phyloP scores from a whole-genome alignment of 2,329 filamentous ascomycete genomes.

The Ustilaginoidea virens region DNA sequence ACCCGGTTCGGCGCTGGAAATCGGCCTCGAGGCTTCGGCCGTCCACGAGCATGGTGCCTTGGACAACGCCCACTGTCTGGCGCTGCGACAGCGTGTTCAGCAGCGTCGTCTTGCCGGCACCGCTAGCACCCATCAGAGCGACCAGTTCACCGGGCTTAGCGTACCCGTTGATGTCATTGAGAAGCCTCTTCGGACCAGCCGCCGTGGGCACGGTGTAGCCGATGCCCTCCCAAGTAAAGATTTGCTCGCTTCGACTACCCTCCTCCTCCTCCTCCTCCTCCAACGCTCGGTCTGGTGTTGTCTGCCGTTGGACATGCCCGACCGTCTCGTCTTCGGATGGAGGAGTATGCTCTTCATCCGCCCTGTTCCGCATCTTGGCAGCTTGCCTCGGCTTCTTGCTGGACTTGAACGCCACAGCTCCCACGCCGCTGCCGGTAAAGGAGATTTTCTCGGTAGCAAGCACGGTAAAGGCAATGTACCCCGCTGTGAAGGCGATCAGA shows the following conservation, averaged over 20 bases:
- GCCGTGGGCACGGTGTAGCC: slow-evolving; percentile 48
- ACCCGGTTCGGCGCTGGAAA: slow-evolving; percentile 67
- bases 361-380: slow-evolving; percentile 1
- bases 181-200: slow-evolving; percentile 12
- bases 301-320: slow-evolving; percentile 1
- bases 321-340: neutral
- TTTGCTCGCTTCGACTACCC: slow-evolving; percentile 40
- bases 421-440: slow-evolving; percentile 47
- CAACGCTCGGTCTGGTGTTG: slow-evolving; percentile 19
- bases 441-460: slow-evolving; percentile 50
- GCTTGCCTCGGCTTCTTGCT: slow-evolving; percentile 8
- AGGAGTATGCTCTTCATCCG: slow-evolving; percentile 9
- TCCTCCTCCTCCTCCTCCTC: slow-evolving; percentile 29
- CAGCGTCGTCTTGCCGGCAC: slow-evolving; percentile 5
- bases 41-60: slow-evolving; percentile 61
- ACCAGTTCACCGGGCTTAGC: slow-evolving; percentile 5
- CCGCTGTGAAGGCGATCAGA: slow-evolving; percentile 52
- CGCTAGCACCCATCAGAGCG: slow-evolving; percentile 5
- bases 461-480: slow-evolving; percentile 59
- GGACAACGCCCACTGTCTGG: slow-evolving; percentile 25
- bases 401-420: slow-evolving; percentile 53
- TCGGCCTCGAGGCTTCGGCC: slow-evolving; percentile 50
- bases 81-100: slow-evolving; percentile 5
- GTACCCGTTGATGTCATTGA: slow-evolving; percentile 7
- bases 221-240: slow-evolving; percentile 56